These are phyloP conservation scores for Papiliotrema terrestris DNA, from an alignment of 1,284 basidiomycete species.

Conservation along the genomic window DNA sequence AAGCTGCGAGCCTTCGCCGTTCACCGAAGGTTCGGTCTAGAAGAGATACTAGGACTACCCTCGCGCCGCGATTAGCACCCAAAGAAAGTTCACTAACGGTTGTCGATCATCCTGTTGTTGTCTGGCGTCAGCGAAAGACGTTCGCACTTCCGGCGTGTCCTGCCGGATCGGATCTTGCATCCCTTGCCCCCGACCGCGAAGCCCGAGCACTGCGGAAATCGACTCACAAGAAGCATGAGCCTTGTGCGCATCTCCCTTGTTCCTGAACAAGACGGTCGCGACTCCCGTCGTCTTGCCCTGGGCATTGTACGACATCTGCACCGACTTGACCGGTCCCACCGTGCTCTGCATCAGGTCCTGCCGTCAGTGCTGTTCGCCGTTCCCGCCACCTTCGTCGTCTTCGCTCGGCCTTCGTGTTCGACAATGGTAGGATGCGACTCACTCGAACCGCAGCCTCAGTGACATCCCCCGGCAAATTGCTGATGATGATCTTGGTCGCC, in stretches of 20 bases:
- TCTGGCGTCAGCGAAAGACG: conserved; percentile 50
- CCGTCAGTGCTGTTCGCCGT: background rate
- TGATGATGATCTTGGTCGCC: conserved; percentile 91
- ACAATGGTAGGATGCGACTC: too few species aligned
- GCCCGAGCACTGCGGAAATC: background rate
- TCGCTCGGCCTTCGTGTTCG: too few species aligned
- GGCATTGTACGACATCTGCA: conserved; percentile 80
- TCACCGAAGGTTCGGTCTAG: background rate
- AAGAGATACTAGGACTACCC: background rate
- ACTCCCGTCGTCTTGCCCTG: conserved; percentile 84
- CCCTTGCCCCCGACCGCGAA: too few species aligned
- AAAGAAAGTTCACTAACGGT: conserved; percentile 71
- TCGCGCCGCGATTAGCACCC: background rate
- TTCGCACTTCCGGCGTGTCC: background rate
- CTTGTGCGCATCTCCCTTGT: conserved; percentile 83
- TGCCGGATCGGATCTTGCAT: too few species aligned
- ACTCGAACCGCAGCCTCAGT: conserved; percentile 92
- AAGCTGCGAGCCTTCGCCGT: background rate
- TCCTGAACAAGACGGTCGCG: conserved; percentile 81
- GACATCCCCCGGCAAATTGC: conserved; percentile 91
- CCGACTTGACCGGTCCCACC: conserved; percentile 79
- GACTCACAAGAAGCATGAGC: conserved; percentile 73
- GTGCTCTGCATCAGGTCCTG: conserved; percentile 91
- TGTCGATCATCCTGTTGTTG: conserved; percentile 99
- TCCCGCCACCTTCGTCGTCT: too few species aligned